Evolutionary conservation across 371 early-diverging fungal genomes (phyloP).

Genomic region (Mortierella sp.): DNA sequence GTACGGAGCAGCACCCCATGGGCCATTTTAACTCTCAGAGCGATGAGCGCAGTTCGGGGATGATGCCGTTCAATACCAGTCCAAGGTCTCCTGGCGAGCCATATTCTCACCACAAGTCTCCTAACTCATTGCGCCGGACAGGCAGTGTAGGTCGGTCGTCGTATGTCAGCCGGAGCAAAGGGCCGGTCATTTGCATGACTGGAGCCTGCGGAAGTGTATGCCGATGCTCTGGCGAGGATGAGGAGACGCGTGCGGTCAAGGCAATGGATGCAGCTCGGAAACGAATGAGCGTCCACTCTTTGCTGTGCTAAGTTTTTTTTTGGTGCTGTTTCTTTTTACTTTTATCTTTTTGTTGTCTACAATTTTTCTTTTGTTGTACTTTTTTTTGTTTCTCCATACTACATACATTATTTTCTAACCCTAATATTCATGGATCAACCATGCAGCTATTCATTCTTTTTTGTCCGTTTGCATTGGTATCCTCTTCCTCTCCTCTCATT

Average conservation of each 20-base stretch:
- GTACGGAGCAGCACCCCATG: background rate
- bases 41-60: slow-evolving; percentile 10
- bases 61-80: slow-evolving; percentile 40
- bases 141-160: slow-evolving; percentile 40
- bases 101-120: slow-evolving; percentile 11
- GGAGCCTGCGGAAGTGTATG: slow-evolving; percentile 54
- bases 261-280: slow-evolving; percentile 58
- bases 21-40: slow-evolving; percentile 14
- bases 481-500: background rate
- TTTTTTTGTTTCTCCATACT: background rate
- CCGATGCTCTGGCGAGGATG: slow-evolving; percentile 51
- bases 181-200: slow-evolving; percentile 31
- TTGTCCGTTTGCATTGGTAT: background rate
- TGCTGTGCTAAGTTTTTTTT: slow-evolving; percentile 27
- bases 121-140: slow-evolving; percentile 24
- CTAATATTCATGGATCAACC: background rate
- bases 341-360: background rate
- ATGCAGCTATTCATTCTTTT: background rate
- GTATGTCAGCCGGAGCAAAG: slow-evolving; percentile 23
- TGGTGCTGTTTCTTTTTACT: no score
- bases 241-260: slow-evolving; percentile 51
- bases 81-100: slow-evolving; percentile 41
- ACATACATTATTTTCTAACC: no score
- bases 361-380: background rate
- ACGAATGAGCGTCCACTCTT: slow-evolving; percentile 54